These are phyloP conservation scores for Glarea lozoyensis DNA, from an alignment of 495 filamentous ascomycete species.

Conservation along the genomic window DNA sequence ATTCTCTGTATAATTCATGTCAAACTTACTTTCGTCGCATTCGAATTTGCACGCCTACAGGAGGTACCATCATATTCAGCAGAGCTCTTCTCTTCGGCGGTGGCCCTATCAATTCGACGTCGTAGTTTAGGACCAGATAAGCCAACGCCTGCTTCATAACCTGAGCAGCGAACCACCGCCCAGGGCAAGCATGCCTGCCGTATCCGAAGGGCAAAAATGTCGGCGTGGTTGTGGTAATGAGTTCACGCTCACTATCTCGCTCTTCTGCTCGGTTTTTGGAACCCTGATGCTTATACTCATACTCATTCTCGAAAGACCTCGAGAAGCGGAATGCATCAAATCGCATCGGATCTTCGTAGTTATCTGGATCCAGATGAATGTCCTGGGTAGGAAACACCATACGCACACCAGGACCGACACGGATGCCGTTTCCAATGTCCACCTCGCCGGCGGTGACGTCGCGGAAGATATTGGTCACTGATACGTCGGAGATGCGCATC, in stretches of 20 bases:
- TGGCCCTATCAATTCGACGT: slow-evolving; percentile 27
- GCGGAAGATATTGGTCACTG: not conserved
- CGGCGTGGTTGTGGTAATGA: not conserved
- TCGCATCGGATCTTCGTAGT: slow-evolving; percentile 1
- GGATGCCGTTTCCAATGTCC: not conserved
- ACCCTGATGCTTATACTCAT: not conserved
- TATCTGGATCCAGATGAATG: slow-evolving; percentile 9
- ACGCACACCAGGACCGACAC: not conserved
- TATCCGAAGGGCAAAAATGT: slow-evolving; percentile 30
- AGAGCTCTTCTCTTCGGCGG: slow-evolving; percentile 1
- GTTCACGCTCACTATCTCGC: not conserved
- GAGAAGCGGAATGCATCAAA: slow-evolving; percentile 15
- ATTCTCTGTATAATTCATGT: too few relatives aligned
- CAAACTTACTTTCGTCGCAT: not conserved
- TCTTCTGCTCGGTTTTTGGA: too few relatives aligned
- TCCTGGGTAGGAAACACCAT: slow-evolving; percentile 4
- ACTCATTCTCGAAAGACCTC: not conserved
- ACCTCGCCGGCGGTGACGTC: not conserved
- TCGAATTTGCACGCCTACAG: not conserved
- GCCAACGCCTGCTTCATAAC: slow-evolving; percentile 46
- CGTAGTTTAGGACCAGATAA: slow-evolving; percentile 42
- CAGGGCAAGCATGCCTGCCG: slow-evolving; percentile 46
- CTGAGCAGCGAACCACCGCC: slow-evolving; percentile 42
- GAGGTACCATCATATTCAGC: not conserved
- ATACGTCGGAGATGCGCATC: slow-evolving; percentile 9